These are phyloP conservation scores for Boeremia exigua DNA, from an alignment of 2,329 filamentous ascomycete genomes.

Conservation along the genomic window DNA sequence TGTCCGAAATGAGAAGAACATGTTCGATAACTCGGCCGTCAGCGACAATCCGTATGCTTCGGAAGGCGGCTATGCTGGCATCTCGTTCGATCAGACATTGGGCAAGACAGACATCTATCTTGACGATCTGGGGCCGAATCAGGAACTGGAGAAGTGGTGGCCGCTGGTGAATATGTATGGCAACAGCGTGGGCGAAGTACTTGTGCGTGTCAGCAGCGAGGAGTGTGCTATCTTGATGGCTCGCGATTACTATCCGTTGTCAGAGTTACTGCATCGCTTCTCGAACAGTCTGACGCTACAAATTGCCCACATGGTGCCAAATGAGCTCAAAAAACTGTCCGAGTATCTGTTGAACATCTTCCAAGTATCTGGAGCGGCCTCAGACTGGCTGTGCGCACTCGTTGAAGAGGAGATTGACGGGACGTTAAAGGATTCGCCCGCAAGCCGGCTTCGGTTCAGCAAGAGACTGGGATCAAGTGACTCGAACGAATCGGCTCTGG, in stretches of 20 bases:
- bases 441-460: constrained; percentile 71
- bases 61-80: constrained; percentile 53
- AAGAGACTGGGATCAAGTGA: constrained; percentile 74
- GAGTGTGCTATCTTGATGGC: constrained; percentile 89
- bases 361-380: constrained; percentile 83
- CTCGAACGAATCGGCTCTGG: constrained; percentile 60
- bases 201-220: constrained; percentile 82
- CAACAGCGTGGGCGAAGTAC: constrained; percentile 79
- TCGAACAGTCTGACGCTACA: constrained; percentile 82
- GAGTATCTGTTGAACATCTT: constrained; percentile 93
- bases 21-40: constrained; percentile 42
- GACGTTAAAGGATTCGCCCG: constrained; percentile 78
- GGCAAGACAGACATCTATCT: constrained; percentile 84
- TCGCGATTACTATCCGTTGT: constrained; percentile 82
- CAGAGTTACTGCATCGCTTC: constrained; percentile 84
- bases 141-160: constrained; percentile 86
- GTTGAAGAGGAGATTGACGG: constrained; percentile 98
- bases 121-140: constrained; percentile 76
- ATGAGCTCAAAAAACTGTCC: constrained; percentile 78
- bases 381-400: constrained; percentile 89
- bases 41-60: constrained; percentile 42
- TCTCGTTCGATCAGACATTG: constrained; percentile 58
- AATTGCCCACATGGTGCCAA: constrained; percentile 78
- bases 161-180: constrained; percentile 78
- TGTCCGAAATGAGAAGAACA: constrained; percentile 43